Evolutionary conservation across 495 filamentous ascomycete species (phyloP).

Genomic region (Extremus antarcticus): DNA sequence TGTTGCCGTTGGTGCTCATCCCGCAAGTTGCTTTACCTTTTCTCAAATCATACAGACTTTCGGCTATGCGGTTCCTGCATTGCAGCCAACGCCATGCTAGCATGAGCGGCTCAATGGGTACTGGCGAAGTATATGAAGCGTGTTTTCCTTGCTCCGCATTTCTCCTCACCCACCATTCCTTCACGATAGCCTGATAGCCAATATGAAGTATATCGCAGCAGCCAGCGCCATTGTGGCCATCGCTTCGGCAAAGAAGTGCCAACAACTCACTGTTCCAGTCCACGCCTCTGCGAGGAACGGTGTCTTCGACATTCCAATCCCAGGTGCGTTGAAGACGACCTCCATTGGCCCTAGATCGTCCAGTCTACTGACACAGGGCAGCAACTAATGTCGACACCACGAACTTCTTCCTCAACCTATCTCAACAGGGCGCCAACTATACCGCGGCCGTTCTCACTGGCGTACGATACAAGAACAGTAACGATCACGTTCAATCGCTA

Average conservation of each 20-base stretch:
- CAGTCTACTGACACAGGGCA: background rate
- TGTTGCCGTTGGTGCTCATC: background rate
- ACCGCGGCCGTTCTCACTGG: constrained; percentile 25
- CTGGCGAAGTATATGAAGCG: background rate
- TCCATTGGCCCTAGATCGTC: no score
- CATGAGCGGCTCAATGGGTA: background rate
- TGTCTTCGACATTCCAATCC: constrained; percentile 27
- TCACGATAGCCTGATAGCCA: background rate
- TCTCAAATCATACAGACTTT: constrained; percentile 7
- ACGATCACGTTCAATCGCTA: background rate
- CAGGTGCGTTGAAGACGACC: constrained; percentile 14
- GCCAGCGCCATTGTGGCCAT: constrained; percentile 10
- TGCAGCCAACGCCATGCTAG: background rate
- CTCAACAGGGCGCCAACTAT: constrained; percentile 31
- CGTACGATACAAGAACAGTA: background rate
- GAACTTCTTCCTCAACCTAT: constrained; percentile 28
- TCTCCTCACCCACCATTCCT: background rate
- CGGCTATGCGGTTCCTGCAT: background rate
- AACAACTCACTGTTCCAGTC: constrained; percentile 32
- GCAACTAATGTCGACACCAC: constrained; percentile 33
- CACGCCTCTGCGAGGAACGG: constrained; percentile 29
- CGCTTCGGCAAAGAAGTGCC: constrained; percentile 29
- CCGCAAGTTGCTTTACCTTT: background rate
- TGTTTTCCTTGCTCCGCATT: background rate
- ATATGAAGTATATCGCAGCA: constrained; percentile 12